Evolutionary conservation across 176 grass and related monocot genomes (phyloP), one percentile per base, ranked within the genome.

Genomic region (Musa acuminata): DNA sequence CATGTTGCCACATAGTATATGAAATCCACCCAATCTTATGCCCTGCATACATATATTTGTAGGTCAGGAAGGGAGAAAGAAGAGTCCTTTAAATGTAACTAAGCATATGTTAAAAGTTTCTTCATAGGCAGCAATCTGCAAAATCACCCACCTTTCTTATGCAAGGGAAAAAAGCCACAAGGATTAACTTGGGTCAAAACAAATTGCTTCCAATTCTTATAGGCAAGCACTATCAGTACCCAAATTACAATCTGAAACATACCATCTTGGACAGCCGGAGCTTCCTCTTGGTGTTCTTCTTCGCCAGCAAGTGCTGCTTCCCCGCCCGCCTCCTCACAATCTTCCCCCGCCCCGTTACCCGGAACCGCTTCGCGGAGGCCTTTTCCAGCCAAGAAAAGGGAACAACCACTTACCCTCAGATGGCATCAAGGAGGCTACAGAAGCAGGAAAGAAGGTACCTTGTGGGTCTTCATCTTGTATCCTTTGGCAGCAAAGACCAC

Each of bases 381-480:
- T 43, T 43, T 80, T 63, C 43, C 1, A 72, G 69, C 0, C 2
- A 10, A 53, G 13, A 2, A 16, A 70, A 70, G 10, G 58, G 16
- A 52, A 27, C 35, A 43, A 43, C 35, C 35, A 51, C 72, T 62
- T 16, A 49, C n/a, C 55, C 16, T 55, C 69, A 69, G 8, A 63
- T 10, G 8, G 21, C 35, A 72, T 52, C 55, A 62, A 72, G 64
- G 22, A 16, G 78, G 35, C 35, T 76, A 1, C 12, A 27, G 25
- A 13, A 10, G 10, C 20, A 19, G 20, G 1, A 64, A 80, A 26
- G 57, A 24, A 23, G 67, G 20, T 49, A 93, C 93, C 87, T 97
- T 97, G 85, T 92, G 90, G 11, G 93, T 97, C 87, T 93, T 97
- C 93, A 86, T 97, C 85, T 97, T 97, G 79, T 86, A 86, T 77